Conservation (phyloP, 305 asterid genomes). For the Petunia hybrid region DNA sequence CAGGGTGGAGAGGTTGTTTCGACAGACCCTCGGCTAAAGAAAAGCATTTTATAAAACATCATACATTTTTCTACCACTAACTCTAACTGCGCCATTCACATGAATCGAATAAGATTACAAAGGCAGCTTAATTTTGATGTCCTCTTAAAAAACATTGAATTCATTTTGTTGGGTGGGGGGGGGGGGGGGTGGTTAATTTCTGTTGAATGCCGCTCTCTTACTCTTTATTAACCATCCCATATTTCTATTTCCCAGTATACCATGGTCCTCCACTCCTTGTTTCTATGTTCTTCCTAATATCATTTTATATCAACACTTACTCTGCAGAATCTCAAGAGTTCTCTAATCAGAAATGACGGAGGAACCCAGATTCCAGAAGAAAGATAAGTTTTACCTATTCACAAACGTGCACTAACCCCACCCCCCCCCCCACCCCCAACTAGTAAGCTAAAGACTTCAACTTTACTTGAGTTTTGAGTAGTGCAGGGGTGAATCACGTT, state of each 20-base stretch:
- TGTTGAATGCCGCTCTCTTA: neutral
- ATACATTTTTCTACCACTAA: no score
- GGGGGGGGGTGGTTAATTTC: neutral
- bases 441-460: neutral
- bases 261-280: neutral
- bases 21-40: no score
- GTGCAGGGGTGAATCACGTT: neutral
- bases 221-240: neutral
- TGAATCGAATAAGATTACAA: neutral
- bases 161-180: neutral
- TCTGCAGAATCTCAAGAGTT: neutral
- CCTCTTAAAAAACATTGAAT: neutral
- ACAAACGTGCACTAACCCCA: neutral
- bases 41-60: no score
- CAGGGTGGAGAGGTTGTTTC: no score
- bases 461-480: neutral
- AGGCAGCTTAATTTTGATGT: neutral
- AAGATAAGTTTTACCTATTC: neutral
- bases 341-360: neutral
- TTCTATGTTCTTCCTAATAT: neutral
- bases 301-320: neutral
- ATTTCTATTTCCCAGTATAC: neutral
- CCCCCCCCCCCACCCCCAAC: no score
- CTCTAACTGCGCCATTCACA: no score
- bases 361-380: neutral